A percentile compares a stretch with the other conserved stretches of the same genome.
phyloP scores from a whole-genome alignment of 192 early-diverging fungal species.

The Backusella sp. region DNA sequence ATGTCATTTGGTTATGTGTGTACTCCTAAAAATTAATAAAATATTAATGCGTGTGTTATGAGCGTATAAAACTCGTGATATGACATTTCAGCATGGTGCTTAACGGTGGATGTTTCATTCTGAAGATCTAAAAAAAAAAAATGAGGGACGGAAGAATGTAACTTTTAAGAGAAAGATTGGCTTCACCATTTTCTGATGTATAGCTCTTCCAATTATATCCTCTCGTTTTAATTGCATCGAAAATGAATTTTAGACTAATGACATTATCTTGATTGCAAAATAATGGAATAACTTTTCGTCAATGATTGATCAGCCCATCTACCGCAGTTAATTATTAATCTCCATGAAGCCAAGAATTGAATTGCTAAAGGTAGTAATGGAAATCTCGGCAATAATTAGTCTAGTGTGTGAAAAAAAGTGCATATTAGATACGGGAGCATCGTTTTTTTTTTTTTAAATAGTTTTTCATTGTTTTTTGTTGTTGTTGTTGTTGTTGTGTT shows the following conservation, averaged over 20 bases:
- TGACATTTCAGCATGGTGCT: not conserved
- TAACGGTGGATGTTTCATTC: not conserved
- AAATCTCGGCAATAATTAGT: not conserved
- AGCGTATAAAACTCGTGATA: not conserved
- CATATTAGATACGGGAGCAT: not conserved
- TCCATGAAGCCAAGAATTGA: not conserved
- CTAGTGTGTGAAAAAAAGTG: not conserved
- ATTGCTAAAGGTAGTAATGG: not conserved
- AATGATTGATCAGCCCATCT: not conserved
- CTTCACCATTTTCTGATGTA: not conserved
- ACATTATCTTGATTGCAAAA: not conserved
- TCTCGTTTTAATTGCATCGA: not conserved
- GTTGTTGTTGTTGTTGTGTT: not conserved
- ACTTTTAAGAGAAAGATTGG: not conserved
- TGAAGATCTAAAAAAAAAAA: not conserved
- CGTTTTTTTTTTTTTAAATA: not conserved
- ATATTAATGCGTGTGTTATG: not conserved
- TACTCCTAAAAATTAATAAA: not conserved
- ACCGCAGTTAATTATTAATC: not conserved
- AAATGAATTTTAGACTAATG: not conserved
- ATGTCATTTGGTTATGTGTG: not conserved
- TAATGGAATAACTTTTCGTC: not conserved
- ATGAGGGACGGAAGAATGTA: not conserved
- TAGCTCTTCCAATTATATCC: not conserved
- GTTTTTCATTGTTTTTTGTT: no score